These are phyloP conservation scores for Papiliotrema terrestris DNA, from an alignment of 1,284 basidiomycete species.

Conservation along the genomic window DNA sequence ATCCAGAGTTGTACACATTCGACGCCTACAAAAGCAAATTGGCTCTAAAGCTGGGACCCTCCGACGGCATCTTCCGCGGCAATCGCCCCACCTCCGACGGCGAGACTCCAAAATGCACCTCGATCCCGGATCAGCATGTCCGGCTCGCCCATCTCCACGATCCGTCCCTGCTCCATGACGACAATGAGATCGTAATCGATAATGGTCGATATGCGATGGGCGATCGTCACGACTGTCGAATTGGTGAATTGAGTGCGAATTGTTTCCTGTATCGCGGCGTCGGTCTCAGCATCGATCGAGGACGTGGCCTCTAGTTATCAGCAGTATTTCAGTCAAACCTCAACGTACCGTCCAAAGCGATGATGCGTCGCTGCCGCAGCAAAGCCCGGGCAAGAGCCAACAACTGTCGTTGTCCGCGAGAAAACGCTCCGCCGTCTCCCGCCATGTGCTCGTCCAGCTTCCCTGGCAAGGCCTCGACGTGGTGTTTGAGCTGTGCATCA, in stretches of 20 bases:
- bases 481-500: slow-evolving; percentile 11
- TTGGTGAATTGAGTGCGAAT: slow-evolving; percentile 39
- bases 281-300: slow-evolving; percentile 41
- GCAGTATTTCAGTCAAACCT: neutral
- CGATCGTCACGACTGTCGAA: slow-evolving; percentile 41
- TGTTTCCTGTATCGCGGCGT: slow-evolving; percentile 44
- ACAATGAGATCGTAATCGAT: slow-evolving; percentile 22
- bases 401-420: slow-evolving; percentile 51
- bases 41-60: no score
- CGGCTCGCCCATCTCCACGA: slow-evolving; percentile 18
- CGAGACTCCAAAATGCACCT: slow-evolving; percentile 12
- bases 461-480: slow-evolving; percentile 9
- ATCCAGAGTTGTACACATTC: no score
- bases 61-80: neutral
- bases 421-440: slow-evolving; percentile 51
- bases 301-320: slow-evolving; percentile 48
- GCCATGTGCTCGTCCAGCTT: slow-evolving; percentile 48
- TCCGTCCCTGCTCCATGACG: slow-evolving; percentile 18
- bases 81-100: slow-evolving; percentile 14
- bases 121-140: slow-evolving; percentile 26
- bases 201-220: slow-evolving; percentile 41
- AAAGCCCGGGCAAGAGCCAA: slow-evolving; percentile 53
- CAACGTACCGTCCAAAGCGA: slow-evolving; percentile 48
- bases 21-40: no score
- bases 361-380: slow-evolving; percentile 41